These are phyloP conservation scores for Microcyclospora tardicrescens DNA, from an alignment of 2,329 filamentous ascomycete species.

Conservation along the genomic window DNA sequence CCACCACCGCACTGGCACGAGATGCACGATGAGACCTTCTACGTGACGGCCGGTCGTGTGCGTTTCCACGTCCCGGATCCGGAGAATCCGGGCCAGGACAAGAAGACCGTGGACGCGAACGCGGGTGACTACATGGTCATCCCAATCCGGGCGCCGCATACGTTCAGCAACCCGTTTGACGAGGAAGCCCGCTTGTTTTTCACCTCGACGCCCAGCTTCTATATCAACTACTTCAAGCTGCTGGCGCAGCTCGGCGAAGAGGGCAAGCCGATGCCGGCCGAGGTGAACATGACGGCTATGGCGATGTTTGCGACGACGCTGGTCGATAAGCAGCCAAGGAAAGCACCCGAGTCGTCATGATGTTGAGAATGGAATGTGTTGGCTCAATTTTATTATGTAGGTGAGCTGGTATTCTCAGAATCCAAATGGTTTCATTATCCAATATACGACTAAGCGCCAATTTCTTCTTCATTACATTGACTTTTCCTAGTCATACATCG, in stretches of 20 bases:
- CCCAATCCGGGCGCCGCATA: conserved; percentile 42
- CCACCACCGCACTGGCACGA: conserved; percentile 42
- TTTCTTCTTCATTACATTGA: too few relatives aligned
- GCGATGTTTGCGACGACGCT: conserved; percentile 37
- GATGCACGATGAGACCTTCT: conserved; percentile 48
- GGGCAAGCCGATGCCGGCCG: conserved; percentile 34
- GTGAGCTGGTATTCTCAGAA: too few relatives aligned
- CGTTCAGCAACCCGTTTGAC: conserved; percentile 43
- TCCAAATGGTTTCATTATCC: too few relatives aligned
- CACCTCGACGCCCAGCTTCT: conserved; percentile 44
- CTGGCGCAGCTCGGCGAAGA: conserved; percentile 33
- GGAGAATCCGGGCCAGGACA: conserved; percentile 18
- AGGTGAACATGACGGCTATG: conserved; percentile 39
- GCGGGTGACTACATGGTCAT: conserved; percentile 44
- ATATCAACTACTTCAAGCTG: conserved; percentile 46
- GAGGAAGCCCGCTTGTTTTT: conserved; percentile 44
- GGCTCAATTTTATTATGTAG: background rate
- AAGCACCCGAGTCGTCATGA: conserved; percentile 6
- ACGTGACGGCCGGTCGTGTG: conserved; percentile 39
- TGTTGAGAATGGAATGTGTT: background rate
- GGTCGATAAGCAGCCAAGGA: conserved; percentile 27
- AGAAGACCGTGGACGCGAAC: conserved; percentile 34
- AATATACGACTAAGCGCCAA: too few relatives aligned
- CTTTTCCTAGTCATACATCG: too few relatives aligned
- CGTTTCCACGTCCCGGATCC: conserved; percentile 37